phyloP scores from a whole-genome alignment of 306 rosid genomes.

The Luffa acutangula region DNA sequence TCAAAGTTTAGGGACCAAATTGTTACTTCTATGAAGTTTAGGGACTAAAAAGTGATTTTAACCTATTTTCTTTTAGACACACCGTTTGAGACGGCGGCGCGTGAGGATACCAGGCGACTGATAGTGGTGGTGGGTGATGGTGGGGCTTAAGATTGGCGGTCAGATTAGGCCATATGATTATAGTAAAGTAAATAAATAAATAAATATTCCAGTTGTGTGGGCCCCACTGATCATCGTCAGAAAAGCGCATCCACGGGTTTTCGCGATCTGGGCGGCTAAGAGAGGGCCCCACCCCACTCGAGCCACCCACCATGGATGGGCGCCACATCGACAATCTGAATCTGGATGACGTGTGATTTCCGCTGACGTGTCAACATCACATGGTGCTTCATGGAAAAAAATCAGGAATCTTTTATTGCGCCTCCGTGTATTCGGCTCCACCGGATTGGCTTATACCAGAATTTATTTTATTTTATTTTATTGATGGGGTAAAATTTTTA shows the following conservation, averaged over 20 bases:
- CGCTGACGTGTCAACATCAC: not conserved
- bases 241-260: conserved; percentile 16
- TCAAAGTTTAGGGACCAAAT: too few relatives aligned
- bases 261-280: conserved; percentile 1
- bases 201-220: not conserved
- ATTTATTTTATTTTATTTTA: not conserved
- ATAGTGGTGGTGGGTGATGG: not conserved
- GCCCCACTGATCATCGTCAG: not conserved
- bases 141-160: not conserved
- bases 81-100: not conserved
- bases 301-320: not conserved
- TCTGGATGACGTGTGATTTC: not conserved
- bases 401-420: not conserved
- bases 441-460: not conserved
- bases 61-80: too few relatives aligned
- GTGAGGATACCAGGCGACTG: not conserved
- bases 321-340: not conserved
- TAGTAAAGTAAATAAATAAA: not conserved
- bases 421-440: not conserved
- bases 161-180: not conserved
- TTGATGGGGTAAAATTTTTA: not conserved
- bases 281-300: not conserved
- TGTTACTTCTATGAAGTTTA: too few relatives aligned
- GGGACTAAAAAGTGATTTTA: too few relatives aligned
- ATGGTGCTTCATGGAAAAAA: not conserved